Conservation (phyloP, 192 early-diverging fungal genomes). For the Coemansia sp. region DNA sequence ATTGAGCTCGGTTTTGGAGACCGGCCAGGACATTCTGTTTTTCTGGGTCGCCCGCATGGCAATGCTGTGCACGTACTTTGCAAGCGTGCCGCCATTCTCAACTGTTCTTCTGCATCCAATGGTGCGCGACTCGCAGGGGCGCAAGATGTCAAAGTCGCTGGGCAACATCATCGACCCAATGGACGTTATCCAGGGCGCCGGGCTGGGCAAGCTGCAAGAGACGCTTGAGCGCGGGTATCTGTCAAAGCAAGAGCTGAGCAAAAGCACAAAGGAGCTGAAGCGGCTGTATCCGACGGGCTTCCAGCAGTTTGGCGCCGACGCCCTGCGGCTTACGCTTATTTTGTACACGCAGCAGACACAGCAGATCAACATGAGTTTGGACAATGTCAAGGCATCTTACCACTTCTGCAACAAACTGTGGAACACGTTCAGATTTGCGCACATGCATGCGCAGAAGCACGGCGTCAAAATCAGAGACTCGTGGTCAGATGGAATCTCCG, state of each 20-base stretch:
- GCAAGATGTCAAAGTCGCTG: constrained; percentile 84
- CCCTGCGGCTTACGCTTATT: constrained; percentile 70
- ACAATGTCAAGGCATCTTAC: constrained; percentile 76
- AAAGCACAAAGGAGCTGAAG: constrained; percentile 62
- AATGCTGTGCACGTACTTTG: constrained; percentile 88
- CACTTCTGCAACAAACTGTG: constrained; percentile 98
- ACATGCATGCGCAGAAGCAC: constrained; percentile 31
- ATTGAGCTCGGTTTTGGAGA: constrained; percentile 83
- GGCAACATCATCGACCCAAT: constrained; percentile 78
- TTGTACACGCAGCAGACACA: constrained; percentile 74
- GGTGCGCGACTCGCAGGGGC: constrained; percentile 68
- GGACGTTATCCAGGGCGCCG: constrained; percentile 68
- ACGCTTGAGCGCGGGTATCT: constrained; percentile 74
- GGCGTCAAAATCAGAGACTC: constrained; percentile 8
- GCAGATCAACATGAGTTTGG: constrained; percentile 92
- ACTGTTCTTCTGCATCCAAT: constrained; percentile 91
- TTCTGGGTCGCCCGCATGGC: constrained; percentile 99
- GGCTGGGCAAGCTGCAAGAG: constrained; percentile 59
- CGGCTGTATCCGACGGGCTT: constrained; percentile 89
- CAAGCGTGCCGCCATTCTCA: constrained; percentile 78
- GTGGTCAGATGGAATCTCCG: constrained; percentile 38
- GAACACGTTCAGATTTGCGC: constrained; percentile 74
- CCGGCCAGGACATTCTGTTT: constrained; percentile 95
- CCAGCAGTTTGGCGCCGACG: constrained; percentile 87
- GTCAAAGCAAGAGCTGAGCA: constrained; percentile 70